These are phyloP conservation scores for Marsdenia floribunda DNA, from an alignment of 257 asterid species.

Conservation along the genomic window DNA sequence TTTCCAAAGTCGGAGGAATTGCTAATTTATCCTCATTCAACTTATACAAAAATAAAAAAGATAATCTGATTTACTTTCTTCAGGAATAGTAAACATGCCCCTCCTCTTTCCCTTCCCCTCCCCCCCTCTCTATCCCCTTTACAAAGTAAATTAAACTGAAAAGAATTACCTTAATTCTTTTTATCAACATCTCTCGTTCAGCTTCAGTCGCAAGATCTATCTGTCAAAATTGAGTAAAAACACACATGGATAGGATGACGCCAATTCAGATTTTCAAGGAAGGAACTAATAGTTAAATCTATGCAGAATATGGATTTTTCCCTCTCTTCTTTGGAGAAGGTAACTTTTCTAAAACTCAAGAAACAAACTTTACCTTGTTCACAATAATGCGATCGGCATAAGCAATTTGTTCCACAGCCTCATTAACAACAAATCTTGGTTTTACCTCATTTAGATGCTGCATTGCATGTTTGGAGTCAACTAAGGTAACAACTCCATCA, in stretches of 20 bases:
- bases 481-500: constrained; percentile 94
- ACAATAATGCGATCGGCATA: constrained; percentile 89
- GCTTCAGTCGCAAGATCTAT: constrained; percentile 71
- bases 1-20: neutral
- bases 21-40: neutral
- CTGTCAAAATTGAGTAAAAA: constrained; percentile 43
- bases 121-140: neutral
- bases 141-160: too few species aligned
- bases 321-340: neutral
- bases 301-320: neutral
- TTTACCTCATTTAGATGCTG: constrained; percentile 79
- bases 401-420: constrained; percentile 97
- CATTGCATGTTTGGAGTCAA: constrained; percentile 70
- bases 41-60: too few species aligned
- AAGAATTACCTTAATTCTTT: constrained; percentile 56
- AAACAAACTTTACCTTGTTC: constrained; percentile 48
- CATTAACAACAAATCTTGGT: constrained; percentile 95
- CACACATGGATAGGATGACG: constrained; percentile 11
- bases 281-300: constrained; percentile 12
- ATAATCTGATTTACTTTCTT: neutral
- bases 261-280: constrained; percentile 13
- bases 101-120: neutral
- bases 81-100: neutral
- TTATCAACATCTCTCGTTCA: constrained; percentile 59
- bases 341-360: constrained; percentile 1